Percentiles rank a stretch among this genome's conserved stretches.
phyloP scores from a whole-genome alignment of 2,329 filamentous ascomycete species.

The Stachybotrys elegans region DNA sequence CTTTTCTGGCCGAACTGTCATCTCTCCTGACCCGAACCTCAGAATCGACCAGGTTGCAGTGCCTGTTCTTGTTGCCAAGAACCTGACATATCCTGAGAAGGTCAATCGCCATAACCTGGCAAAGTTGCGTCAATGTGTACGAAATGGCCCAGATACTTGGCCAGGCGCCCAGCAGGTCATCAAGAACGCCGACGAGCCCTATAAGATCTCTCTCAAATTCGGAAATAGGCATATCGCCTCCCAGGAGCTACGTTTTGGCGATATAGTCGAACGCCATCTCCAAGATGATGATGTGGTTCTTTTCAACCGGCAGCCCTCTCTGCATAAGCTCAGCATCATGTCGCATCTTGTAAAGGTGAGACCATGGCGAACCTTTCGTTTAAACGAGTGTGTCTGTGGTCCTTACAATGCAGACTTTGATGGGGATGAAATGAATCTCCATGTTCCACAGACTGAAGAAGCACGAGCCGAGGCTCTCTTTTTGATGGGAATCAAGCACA shows the following conservation, averaged over 20 bases:
- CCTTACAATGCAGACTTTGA: constrained; percentile 99
- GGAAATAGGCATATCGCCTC: constrained; percentile 68
- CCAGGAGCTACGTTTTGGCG: constrained; percentile 70
- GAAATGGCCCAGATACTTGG: constrained; percentile 72
- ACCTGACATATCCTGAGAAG: constrained; percentile 89
- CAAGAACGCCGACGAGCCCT: constrained; percentile 62
- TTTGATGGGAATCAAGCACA: constrained; percentile 97
- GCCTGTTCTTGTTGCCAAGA: constrained; percentile 87
- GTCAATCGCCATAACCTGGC: constrained; percentile 81
- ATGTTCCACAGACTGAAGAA: constrained; percentile 97
- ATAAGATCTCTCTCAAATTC: constrained; percentile 72
- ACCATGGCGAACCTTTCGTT: constrained; percentile 89
- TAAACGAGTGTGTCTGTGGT: constrained; percentile 97
- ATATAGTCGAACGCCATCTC: constrained; percentile 89
- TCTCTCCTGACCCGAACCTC: constrained; percentile 93
- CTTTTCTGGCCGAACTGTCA: constrained; percentile 95
- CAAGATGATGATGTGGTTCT: constrained; percentile 94
- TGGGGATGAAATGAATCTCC: constrained; percentile 97
- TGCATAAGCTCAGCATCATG: constrained; percentile 98
- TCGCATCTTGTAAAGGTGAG: constrained; percentile 90
- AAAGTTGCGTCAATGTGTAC: constrained; percentile 70
- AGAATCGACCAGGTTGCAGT: constrained; percentile 92
- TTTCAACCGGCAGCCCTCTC: constrained; percentile 95
- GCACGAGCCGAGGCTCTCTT: constrained; percentile 92
- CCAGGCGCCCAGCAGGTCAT: constrained; percentile 83